Base-by-base conservation (phyloP, 352 stramenopile genomes). In the Phytophthora fragariae region DNA sequence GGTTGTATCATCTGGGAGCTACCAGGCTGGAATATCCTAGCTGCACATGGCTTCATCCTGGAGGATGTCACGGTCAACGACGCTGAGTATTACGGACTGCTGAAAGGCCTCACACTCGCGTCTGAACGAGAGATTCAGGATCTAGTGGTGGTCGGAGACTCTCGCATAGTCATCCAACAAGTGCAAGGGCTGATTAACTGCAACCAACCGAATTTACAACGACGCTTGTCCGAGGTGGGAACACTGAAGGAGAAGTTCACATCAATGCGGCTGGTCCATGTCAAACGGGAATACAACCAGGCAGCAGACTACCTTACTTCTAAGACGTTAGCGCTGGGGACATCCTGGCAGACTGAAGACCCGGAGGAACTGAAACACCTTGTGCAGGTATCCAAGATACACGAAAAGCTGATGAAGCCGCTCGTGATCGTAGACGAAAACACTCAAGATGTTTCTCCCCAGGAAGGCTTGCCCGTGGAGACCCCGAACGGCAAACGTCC, bases 231-330 rank as follows among this genome's bases (percentile, higher is more conserved):
- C 19, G 19, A 21, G 0, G 19, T 21, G 19, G 19, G 19, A 21
- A 21, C 0, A 21, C 19, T 21, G 19, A 21, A 21, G 19, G 19
- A 19, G 1, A 68, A 46, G 24, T 68, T 68, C 21, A 41, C 44
- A 19, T 35, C 37, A 6, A 2, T 61, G 10, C 12, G 9, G 5
- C 7, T 62, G 56, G 64, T 71, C 1, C 46, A 71, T n/a, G 55
- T 71, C 1, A 65, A 65, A 24, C 64, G 56, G 0, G 46, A 65
- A 1, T 65, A 19, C 19, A 60, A 61, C 27, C 64, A 71, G 17
- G 35, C 56, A 0, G 47, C 57, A 15, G 57, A 72, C 3, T 56
- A 67, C 17, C 8, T 37, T 11, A 64, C 57, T 19, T 21, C 61
- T 10, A 54, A 53, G 50, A 60, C 49, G 0, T 14, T 54, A 19